Evolutionary conservation across 2,329 filamentous ascomycete species (phyloP).

Genomic region (Davidsoniella virescens): DNA sequence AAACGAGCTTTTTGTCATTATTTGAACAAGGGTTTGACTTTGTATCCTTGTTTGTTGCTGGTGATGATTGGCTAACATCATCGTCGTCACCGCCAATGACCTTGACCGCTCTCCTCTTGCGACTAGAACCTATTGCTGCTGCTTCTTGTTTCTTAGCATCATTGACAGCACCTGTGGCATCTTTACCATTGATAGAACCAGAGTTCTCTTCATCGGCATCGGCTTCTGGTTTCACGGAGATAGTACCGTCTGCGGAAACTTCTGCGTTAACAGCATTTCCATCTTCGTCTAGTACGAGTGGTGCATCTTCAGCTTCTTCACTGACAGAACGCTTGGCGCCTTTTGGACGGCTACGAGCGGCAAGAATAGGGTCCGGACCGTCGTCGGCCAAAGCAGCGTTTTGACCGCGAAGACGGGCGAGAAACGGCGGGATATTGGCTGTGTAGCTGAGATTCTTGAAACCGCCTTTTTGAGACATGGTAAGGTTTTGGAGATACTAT

Average conservation of each 20-base stretch:
- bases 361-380: slow-evolving; percentile 36
- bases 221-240: slow-evolving; percentile 14
- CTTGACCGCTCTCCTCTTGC: slow-evolving; percentile 40
- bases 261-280: slow-evolving; percentile 44
- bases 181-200: slow-evolving; percentile 2
- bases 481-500: slow-evolving; percentile 10
- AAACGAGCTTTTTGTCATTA: slow-evolving; percentile 8
- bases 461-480: slow-evolving; percentile 45
- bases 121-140: slow-evolving; percentile 27
- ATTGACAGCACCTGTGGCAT: slow-evolving; percentile 16
- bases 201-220: slow-evolving; percentile 16
- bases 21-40: slow-evolving; percentile 9
- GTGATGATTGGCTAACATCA: slow-evolving; percentile 16
- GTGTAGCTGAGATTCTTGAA: slow-evolving; percentile 55
- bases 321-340: slow-evolving; percentile 39
- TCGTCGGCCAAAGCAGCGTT: slow-evolving; percentile 28
- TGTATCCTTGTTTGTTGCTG: slow-evolving; percentile 14
- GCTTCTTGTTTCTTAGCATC: slow-evolving; percentile 22
- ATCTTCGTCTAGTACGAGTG: slow-evolving; percentile 57
- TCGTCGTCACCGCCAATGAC: slow-evolving; percentile 27
- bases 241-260: slow-evolving; percentile 27
- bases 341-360: slow-evolving; percentile 30
- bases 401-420: slow-evolving; percentile 39
- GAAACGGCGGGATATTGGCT: slow-evolving; percentile 41
- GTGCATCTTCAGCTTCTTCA: slow-evolving; percentile 61